Base-by-base conservation (phyloP, 257 asterid species). In the Coffea canephora region DNA sequence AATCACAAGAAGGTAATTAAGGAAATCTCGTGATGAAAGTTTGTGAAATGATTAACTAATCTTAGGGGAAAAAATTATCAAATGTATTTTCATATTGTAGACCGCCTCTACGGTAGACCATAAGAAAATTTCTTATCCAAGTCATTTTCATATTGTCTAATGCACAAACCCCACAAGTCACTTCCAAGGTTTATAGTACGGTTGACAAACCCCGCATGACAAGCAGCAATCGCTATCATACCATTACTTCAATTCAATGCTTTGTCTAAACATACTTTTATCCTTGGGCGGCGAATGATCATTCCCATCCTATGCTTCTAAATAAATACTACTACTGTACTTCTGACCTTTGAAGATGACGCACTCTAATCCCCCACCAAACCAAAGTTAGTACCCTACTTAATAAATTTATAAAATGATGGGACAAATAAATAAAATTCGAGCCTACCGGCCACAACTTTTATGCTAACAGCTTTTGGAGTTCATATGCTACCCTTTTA, bases 211-310 rank as follows among this genome's bases (percentile, higher is more conserved):
- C 59, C 59, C 79, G 6, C 0, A 43, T 48, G 62, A 86, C 69
- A 3, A 69, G 71, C 80, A 80, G 81, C 83, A 74, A 25, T 69
- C 52, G 50, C 55, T 48, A 55, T 86, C 72, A 54, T 4, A 8
- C n/a, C 61, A 54, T 54, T 54, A 54, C 34, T 31, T 31, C 4
- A 52, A 11, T 31, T 31, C 4, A 52, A 11, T 52, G 12, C 57
- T 50, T 50, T 14, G 57, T 52, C 3, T 52, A 52, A 14, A 14
- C 59, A 54, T 54, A 69, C 73, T 57, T 57, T 49, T n/a, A 71
- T 34, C 31, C 71, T 45, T 83, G 88, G 91, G 69, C 87, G 84
- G 86, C 84, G 21, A 36, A 79, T 83, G 82, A 67, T 81, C 57
- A 43, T 31, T 55, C 64, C 84, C 15, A 69, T 10, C 1, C 13